Percentiles rank a stretch among this genome's conserved stretches.
phyloP scores from a whole-genome alignment of 2,329 filamentous ascomycete species.

The Xylariaceae sp. region DNA sequence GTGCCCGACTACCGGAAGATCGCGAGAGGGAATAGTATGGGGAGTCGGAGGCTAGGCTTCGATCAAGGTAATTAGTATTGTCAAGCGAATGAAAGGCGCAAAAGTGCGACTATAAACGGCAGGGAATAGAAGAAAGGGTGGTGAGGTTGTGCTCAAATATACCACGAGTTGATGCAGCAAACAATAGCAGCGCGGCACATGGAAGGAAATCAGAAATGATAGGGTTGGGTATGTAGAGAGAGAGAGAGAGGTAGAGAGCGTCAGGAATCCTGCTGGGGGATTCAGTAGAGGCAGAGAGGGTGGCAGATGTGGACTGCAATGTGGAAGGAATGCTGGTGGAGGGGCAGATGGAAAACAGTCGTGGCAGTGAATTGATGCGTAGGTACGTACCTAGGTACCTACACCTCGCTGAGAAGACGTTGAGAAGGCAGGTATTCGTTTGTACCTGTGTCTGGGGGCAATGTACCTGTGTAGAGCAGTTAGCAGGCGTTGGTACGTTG shows the following conservation, averaged over 20 bases:
- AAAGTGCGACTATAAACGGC: conserved; percentile 6
- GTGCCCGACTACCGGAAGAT: background rate
- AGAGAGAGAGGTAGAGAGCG: background rate
- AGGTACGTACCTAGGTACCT: background rate
- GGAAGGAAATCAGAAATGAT: conserved; percentile 2
- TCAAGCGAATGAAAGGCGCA: conserved; percentile 7
- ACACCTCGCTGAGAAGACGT: too few species aligned
- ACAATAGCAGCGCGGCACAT: background rate
- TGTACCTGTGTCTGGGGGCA: too few species aligned
- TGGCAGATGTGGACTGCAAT: background rate
- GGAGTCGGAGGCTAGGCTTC: background rate
- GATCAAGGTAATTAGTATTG: conserved; percentile 5
- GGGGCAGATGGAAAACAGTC: conserved; percentile 3
- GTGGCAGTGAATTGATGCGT: background rate
- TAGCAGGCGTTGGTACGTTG: background rate
- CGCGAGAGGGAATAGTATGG: background rate
- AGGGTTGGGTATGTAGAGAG: background rate
- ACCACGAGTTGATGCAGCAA: conserved; percentile 1
- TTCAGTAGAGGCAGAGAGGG: background rate
- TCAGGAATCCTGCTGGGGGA: conserved; percentile 2
- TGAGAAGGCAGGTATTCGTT: too few species aligned
- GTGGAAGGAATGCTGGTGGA: conserved; percentile 15
- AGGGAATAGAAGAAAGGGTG: background rate
- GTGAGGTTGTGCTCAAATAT: background rate
- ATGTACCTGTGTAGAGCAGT: too few species aligned